phyloP scores from a whole-genome alignment of 305 asterid species.

The Fraxinus nigra region DNA sequence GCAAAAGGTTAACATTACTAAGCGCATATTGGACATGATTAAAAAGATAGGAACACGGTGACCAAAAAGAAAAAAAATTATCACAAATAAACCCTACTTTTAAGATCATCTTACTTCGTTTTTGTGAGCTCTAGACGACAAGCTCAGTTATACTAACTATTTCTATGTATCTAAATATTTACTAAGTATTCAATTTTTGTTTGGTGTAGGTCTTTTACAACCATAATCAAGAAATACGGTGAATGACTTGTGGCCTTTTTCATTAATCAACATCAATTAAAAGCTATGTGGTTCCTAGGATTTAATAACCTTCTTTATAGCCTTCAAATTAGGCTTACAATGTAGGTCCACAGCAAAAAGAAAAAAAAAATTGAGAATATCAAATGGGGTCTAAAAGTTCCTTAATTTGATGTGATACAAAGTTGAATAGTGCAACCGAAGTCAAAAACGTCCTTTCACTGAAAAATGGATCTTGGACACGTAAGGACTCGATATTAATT shows the following conservation, averaged over 20 bases:
- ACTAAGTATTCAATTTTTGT: neutral
- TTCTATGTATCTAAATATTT: neutral
- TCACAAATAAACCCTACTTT: no score
- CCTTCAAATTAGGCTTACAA: constrained; percentile 5
- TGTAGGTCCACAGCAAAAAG: neutral
- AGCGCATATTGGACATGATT: neutral
- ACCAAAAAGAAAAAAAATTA: no score
- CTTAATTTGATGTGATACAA: neutral
- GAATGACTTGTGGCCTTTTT: neutral
- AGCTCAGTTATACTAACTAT: neutral
- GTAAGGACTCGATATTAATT: constrained; percentile 23
- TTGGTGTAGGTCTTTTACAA: neutral
- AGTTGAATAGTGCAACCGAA: constrained; percentile 2
- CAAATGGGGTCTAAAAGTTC: neutral
- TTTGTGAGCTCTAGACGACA: neutral
- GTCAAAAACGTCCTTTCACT: neutral
- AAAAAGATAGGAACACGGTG: neutral
- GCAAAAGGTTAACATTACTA: constrained; percentile 11
- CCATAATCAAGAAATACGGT: neutral
- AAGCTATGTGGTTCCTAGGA: neutral
- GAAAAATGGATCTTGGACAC: constrained; percentile 5
- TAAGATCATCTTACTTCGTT: neutral
- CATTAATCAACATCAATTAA: neutral
- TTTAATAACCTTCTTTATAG: neutral
- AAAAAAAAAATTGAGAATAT: neutral